Conservation (phyloP, 2,329 filamentous ascomycete species). For the Neopestalotiopsis clavispora region DNA sequence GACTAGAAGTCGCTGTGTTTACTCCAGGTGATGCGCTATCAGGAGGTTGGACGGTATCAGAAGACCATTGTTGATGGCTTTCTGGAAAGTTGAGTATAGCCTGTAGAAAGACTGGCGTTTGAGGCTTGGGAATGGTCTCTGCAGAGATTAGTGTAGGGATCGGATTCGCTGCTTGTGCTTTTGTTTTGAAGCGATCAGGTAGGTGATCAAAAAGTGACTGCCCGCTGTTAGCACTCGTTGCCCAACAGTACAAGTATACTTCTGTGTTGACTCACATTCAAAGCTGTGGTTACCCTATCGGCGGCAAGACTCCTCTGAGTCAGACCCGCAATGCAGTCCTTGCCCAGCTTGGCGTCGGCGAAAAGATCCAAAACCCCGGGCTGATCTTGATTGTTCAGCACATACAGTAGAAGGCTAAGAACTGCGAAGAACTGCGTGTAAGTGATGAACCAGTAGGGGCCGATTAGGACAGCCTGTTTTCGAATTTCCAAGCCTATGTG, state of each 20-base stretch:
- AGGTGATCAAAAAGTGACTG: constrained; percentile 20
- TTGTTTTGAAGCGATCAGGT: background rate
- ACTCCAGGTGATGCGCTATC: background rate
- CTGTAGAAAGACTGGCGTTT: background rate
- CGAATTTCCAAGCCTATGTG: constrained; percentile 80
- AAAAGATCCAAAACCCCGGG: constrained; percentile 77
- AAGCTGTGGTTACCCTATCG: constrained; percentile 18
- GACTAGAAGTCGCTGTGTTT: background rate
- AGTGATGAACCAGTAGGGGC: constrained; percentile 82
- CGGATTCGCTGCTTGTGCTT: background rate
- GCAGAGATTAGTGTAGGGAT: background rate
- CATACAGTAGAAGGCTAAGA: constrained; percentile 76
- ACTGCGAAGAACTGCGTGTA: constrained; percentile 82
- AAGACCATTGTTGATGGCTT: background rate
- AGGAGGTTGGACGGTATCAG: background rate
- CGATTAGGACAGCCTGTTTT: constrained; percentile 70
- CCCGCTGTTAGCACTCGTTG: background rate
- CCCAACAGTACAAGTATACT: background rate
- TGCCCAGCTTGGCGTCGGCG: constrained; percentile 64
- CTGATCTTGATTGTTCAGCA: constrained; percentile 76
- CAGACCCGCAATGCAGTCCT: constrained; percentile 19
- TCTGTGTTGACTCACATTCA: constrained; percentile 15
- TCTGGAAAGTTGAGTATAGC: background rate
- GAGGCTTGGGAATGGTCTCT: background rate
- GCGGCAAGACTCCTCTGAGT: constrained; percentile 20